Base-by-base conservation (phyloP, 1,284 basidiomycete genomes). In the Cerrena zonata region DNA sequence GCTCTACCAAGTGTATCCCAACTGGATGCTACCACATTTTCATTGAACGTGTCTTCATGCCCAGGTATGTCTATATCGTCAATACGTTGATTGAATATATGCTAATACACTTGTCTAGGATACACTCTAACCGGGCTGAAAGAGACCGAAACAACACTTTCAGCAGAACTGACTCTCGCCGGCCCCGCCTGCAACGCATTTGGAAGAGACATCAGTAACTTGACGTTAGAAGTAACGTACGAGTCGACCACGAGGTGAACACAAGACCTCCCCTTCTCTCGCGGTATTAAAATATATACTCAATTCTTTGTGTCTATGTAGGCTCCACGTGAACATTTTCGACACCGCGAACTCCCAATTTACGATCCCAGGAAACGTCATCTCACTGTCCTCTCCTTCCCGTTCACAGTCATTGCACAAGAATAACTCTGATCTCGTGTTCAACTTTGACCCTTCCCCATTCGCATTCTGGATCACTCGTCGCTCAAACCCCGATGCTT, bases 381-480 rank as follows among this genome's bases (percentile, higher is more conserved):
- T 86, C 30, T 66, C 76, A n/a, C 73, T 73, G 2, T n/a, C n/a
- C n/a, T n/a, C n/a, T n/a, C 80, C 83, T 19, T 27, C 63, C 1
- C 55, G 66, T 12, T 65, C 71, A 5, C 65, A 62, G 1, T 58
- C 57, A 4, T 68, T 70, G 2, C 71, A 67, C 56, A 66, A 61
- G 43, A 56, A 65, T 5, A 68, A 59, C 1, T 80, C 78, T 0
- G 83, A 86, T 56, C 69, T 87, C 10, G 64, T 78, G 2, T 91
- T 91, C 71, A 82, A 89, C 59, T 82, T 84, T 61, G 72, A 81
- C 0, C 25, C 75, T 1, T 71, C 73, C 0, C 84, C 86, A 0
- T 91, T 91, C 62, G 79, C 81, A 2, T 91, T 89, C 65, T 91
- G 88, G 86, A 80, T 89, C 55, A 83, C 80, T 2, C 78, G 86